Base-by-base conservation (phyloP, 2,329 filamentous ascomycete species). In the Cryphonectria naterciae region DNA sequence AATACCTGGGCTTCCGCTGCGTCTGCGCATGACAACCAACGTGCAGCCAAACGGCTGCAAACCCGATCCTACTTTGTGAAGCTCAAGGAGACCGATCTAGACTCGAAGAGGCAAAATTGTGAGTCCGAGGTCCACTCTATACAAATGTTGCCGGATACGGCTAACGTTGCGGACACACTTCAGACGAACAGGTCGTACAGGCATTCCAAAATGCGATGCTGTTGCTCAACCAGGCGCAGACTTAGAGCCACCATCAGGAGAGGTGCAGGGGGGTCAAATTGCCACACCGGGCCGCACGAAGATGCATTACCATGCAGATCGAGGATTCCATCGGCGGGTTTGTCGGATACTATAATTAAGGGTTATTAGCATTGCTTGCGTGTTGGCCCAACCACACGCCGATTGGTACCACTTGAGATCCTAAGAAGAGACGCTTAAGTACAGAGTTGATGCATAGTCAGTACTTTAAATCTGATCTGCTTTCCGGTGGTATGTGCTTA, bases 81-180 rank as follows among this genome's bases (percentile, higher is more conserved):
- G 73, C 84, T 93, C 60, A 89, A 91, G 0, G 95, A 97, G 78
- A 84, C 88, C 54, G 87, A 85, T 37, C 84, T 97, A 70, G 88
- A 90, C 68, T 86, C 91, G 75, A 96, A 92, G 78, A 92, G 94
- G 77, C 85, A 91, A 72, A 94, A 97, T 76, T 93, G 94, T 97
- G 83, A 83, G 92, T 82, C 41, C 58, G 25, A 49, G 25, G 49
- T 4, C 65, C 32, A 61, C 58, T 28, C 56, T 25, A 68, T 35
- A 17, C 17, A 7, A 54, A 11, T 32, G 58, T 7, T 52, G 5
- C 62, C 7, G n/a, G 52, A 8, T 61, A 19, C 15, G 39, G 49
- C 61, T 70, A 49, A 39, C 39, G 35, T 70, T 43, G 74, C 80
- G 62, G 78, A 74, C 80, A 61, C 78, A 73, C 32, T 70, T 1